Evolutionary conservation across 345 rosid species (phyloP), one percentile per base, ranked within the genome.

Genomic region (Hibiscus trionum): DNA sequence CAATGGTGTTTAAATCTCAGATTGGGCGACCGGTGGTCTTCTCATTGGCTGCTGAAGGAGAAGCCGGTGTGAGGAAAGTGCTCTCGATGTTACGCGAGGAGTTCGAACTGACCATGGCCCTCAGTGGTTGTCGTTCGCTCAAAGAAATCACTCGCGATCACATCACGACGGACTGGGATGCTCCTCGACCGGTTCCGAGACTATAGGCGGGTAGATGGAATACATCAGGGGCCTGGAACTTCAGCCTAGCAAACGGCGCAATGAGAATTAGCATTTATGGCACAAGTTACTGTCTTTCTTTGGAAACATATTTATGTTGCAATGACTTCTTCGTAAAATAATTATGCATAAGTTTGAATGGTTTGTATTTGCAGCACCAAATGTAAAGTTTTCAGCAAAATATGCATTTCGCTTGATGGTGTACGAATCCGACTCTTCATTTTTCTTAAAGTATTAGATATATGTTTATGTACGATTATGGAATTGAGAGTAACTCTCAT

Each of bases 1-100:
- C 10, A 37, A 15, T 15, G 71, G 7, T 0, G 5, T 7, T 56
- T 16, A 52, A n/a, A 63, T 76, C 64, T 63, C 85, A 93, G 97
- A 91, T 93, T 74, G 98, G 98, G 67, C 87, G 96, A 81, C 97
- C 98, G 1, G 94, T 93, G 61, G 87, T 93, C 4, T 93, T 78
- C 85, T 86, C 97, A n/a, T 70, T 93, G 80, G 98, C 97, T 5
- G 91, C 93, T 24, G 91, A 91, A 42, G 98, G 98, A 37, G 94
- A 93, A 72, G 85, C 80, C 27, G 98, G 98, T 9, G 84, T 93
- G 4, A 75, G 83, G 79, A 93, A 86, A 73, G 96, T 83, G 49
- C 93, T 93, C 6, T 81, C 88, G 69, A 91, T 93, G 98, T 80
- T 93, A 42, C 89, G 86, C 0, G 88, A 93, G 29, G 98, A 93